Evolutionary conservation across 371 early-diverging fungal genomes (phyloP), one percentile per base, ranked within the genome.

Genomic region (Mortierella polycephala): DNA sequence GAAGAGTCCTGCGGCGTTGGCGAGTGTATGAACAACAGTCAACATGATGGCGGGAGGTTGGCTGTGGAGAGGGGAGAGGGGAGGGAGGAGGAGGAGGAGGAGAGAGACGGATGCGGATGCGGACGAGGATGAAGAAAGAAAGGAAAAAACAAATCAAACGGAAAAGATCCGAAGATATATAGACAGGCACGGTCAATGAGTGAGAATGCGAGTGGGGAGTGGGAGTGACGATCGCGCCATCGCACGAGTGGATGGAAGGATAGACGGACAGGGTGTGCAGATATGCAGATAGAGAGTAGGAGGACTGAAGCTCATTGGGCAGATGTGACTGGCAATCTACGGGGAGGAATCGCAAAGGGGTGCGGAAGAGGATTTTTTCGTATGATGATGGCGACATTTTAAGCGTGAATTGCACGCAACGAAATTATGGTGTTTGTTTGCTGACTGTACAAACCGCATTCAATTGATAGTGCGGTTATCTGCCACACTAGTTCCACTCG

Each of bases 11-110:
- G 79, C 79, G 30, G 72, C 54, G 66, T 77, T 72, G 65, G 79
- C 79, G 39, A 77, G 69, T 5, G 79, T 72, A 50, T 77, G 79
- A 20, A 77, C 66, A 14, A 77, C 71, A 46, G 79, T 77, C 69
- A 77, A 50, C 79, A 77, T 77, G 13, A 18, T 61, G 57, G 42
- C 7, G 20, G 20, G 30, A 30, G 4, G 30, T 30, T 30, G 30
- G 30, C 30, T 37, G 44, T 20, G 50, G 21, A 39, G 23, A 55
- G 41, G 67, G 13, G 39, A 18, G 53, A 21, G 37, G 46, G 44
- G 30, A 6, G 55, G 49, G 52, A 42, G 30, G 18, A 20, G 57
- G 39, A 39, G 64, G 52, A 54, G 62, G 52, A 57, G 39, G 68
- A 21, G 18, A 30, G 30, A 30, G 30, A 30, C 30, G 30, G 30